Evolutionary conservation across 129 eudicot species (phyloP).

Genomic region (Pseudognaphalium luteoalbum): DNA sequence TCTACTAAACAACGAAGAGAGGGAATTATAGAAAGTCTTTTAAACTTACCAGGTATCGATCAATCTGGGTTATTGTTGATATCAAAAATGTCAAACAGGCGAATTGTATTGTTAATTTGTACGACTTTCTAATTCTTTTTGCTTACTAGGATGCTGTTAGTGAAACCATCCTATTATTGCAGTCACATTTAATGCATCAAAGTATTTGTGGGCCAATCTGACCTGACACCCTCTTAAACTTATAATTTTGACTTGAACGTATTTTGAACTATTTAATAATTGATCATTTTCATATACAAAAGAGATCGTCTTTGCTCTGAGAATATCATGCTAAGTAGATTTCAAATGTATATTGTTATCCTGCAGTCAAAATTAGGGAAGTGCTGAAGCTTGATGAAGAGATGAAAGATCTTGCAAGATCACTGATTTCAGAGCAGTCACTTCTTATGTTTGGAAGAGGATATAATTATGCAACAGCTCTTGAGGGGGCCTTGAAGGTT

Average conservation of each 20-base stretch:
- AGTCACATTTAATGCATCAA: no score
- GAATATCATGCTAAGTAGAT: background rate
- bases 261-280: no score
- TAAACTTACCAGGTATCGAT: constrained; percentile 68
- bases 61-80: no score
- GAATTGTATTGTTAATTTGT: no score
- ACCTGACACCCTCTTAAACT: no score
- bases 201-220: no score
- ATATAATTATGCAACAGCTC: constrained; percentile 93
- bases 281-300: no score
- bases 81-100: no score
- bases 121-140: no score
- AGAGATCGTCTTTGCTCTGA: background rate
- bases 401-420: constrained; percentile 85
- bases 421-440: constrained; percentile 81
- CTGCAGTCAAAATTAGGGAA: constrained; percentile 67
- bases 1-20: constrained; percentile 89
- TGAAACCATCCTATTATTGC: no score
- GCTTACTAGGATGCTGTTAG: no score
- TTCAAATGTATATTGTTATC: background rate
- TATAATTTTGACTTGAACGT: no score
- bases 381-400: constrained; percentile 83
- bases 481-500: constrained; percentile 96
- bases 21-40: constrained; percentile 72
- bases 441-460: constrained; percentile 99